A percentile compares a stretch with the other conserved stretches of the same genome.
Conservation (phyloP, 345 rosid genomes). For the Clarkia xantiana region DNA sequence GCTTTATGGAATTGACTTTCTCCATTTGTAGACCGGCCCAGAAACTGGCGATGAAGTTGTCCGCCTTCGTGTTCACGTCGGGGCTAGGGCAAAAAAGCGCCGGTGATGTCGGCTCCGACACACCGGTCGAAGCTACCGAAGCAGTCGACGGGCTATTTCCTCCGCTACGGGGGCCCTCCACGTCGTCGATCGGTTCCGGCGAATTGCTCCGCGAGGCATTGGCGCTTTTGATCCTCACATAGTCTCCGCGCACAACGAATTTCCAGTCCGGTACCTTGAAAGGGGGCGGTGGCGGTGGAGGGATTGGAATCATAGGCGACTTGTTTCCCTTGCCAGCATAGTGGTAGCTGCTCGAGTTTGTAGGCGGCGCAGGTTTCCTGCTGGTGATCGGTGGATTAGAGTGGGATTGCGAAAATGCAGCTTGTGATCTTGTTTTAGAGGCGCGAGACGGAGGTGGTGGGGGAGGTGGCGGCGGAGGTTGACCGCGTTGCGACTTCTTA, state of each 20-base stretch:
- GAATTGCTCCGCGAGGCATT: conserved; percentile 34
- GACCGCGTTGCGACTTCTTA: conserved; percentile 21
- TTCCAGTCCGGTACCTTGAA: conserved; percentile 54
- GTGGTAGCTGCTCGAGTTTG: conserved; percentile 13
- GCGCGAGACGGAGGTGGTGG: conserved; percentile 37
- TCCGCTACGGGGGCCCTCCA: conserved; percentile 18
- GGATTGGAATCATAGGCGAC: conserved; percentile 43
- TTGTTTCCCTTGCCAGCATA: conserved; percentile 23
- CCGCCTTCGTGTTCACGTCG: conserved; percentile 76
- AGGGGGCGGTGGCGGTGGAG: conserved; percentile 77
- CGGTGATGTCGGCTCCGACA: conserved; percentile 3
- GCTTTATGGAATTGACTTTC: conserved; percentile 47
- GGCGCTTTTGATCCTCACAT: conserved; percentile 51
- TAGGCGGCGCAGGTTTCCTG: conserved; percentile 17
- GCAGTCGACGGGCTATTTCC: conserved; percentile 14
- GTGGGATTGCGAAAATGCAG: conserved; percentile 8
- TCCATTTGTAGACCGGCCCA: conserved; percentile 65
- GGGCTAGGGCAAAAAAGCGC: conserved; percentile 65
- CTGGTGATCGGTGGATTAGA: conserved; percentile 11
- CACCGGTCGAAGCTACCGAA: neutral
- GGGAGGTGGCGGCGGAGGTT: conserved; percentile 38
- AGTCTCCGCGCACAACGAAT: conserved; percentile 47
- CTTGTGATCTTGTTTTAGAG: conserved; percentile 8
- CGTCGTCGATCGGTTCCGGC: conserved; percentile 35
- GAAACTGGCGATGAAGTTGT: conserved; percentile 65